Base-by-base conservation (phyloP, 2,329 filamentous ascomycete species). In the Colletotrichum lini region DNA sequence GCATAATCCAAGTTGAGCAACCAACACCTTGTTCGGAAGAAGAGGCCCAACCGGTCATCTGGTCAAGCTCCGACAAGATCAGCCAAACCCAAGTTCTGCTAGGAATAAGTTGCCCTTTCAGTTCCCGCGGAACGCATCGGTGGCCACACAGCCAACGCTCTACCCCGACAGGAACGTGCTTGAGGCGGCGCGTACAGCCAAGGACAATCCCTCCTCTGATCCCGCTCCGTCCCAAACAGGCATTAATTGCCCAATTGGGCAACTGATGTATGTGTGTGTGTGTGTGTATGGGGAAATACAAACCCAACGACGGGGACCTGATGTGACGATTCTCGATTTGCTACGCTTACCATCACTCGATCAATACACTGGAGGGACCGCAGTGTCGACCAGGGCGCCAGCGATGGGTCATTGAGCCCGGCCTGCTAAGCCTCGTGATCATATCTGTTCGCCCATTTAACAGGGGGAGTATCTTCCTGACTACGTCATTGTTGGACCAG, bases 141-240 rank as follows among this genome's bases (percentile, higher is more conserved):
- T 26, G 23, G 26, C 16, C 10, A 23, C 21, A 40, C 38, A 38
- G 13, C 10, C n/a, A 38, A 56, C 15, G 40, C 40, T 18, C 38
- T 26, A 60, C 18, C 38, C 4, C 12, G 61, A 54, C 50, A 53
- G 58, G 58, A 56, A 56, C 26, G 26, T 26, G 49, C 44, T n/a
- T 44, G 30, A 63, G 65, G 65, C 12, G 57, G 26, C 44, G 26
- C 13, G 50, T 26, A 9, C 9, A 21, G 42, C 59, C 65, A 68
- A 52, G 65, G 65, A 26, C 65, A 44, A 68, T 64, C 65, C 65
- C 65, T 68, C 59, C 65, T 44, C 50, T 52, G 59, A 57, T 64
- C 65, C 44, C 53, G 44, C 54, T 65, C 35, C 21, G 42, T 50
- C 65, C 65, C 50, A 21, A 64, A 68, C 64, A 68, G 50, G 65